Evolutionary conservation across 164 flowering plant species (phyloP).

Genomic region (Chimonanthus salicifolius): DNA sequence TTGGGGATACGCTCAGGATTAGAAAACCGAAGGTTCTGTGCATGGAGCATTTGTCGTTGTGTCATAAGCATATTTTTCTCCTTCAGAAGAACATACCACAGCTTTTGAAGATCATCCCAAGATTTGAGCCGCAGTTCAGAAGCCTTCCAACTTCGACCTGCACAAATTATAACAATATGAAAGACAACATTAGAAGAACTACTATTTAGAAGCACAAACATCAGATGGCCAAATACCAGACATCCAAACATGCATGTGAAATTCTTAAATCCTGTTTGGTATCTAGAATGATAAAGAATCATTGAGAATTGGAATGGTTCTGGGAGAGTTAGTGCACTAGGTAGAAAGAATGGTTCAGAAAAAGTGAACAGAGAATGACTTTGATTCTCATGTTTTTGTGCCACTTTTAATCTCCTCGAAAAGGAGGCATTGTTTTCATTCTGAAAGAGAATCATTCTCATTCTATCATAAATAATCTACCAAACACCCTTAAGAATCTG

Average conservation of each 20-base stretch:
- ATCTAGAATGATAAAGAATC: no score
- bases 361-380: no score
- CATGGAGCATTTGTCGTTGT: slow-evolving; percentile 89
- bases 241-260: not conserved
- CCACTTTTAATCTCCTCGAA: no score
- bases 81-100: slow-evolving; percentile 91
- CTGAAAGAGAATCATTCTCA: no score
- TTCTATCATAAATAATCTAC: no score
- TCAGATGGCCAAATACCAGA: not conserved
- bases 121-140: slow-evolving; percentile 88
- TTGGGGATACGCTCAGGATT: slow-evolving; percentile 94
- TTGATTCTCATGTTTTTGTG: no score
- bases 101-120: slow-evolving; percentile 87
- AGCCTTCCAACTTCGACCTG: slow-evolving; percentile 98
- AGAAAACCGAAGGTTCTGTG: slow-evolving; percentile 81
- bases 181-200: not conserved
- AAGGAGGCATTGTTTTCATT: no score
- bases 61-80: slow-evolving; percentile 98
- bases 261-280: not conserved
- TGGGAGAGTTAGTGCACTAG: no score
- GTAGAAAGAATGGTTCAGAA: no score
- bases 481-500: no score
- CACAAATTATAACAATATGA: slow-evolving; percentile 1
- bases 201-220: not conserved
- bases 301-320: no score